Evolutionary conservation across 129 eudicot species (phyloP), one percentile per base, ranked within the genome.

Genomic region (Flaveria linearis): DNA sequence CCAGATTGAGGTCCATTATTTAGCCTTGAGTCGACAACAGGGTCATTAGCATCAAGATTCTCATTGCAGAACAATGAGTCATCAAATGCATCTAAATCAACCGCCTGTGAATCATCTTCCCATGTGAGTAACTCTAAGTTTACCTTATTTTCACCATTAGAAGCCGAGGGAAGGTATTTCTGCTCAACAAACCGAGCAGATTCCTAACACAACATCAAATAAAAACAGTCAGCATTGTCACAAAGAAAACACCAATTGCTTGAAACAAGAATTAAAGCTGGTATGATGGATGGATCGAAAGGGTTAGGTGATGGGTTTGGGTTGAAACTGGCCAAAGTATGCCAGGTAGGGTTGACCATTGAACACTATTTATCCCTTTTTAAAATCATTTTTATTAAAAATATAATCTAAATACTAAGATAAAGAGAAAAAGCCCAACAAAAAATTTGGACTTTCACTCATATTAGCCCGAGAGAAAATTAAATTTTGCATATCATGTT

Each of bases 71-170:
- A 75, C 17, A 88, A 81, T 5, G 82, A 58, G 63, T 85, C 84
- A 66, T 83, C 83, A 5, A 62, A 36, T 47, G 79, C 80, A 80
- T 82, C 76, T 65, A 68, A 33, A 72, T 87, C 86, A 52, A 61
- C 69, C 2, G 77, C 86, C 71, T 86, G 89, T 56, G 87, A 84
- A 70, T 90, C 85, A 18, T 85, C 88, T 71, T 86, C 96, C 78
- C 82, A 77, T 71, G 71, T 43, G 30, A 80, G 62, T 23, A 71
- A 53, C 76, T 85, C 82, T 22, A 49, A 9, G 20, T 77, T 53
- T 73, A 73, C 83, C 74, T 77, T 85, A 22, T 56, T n/a, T 36
- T 68, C 79, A 28, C 62, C 62, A 52, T 74, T 73, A 47, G 81
- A 76, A 60, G 69, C 5, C 4, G 75, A 47, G 75, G 89, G 77